Evolutionary conservation across 2,329 filamentous ascomycete species (phyloP), one percentile per base, ranked within the genome.

Genomic region (Epichloe gansuensis): DNA sequence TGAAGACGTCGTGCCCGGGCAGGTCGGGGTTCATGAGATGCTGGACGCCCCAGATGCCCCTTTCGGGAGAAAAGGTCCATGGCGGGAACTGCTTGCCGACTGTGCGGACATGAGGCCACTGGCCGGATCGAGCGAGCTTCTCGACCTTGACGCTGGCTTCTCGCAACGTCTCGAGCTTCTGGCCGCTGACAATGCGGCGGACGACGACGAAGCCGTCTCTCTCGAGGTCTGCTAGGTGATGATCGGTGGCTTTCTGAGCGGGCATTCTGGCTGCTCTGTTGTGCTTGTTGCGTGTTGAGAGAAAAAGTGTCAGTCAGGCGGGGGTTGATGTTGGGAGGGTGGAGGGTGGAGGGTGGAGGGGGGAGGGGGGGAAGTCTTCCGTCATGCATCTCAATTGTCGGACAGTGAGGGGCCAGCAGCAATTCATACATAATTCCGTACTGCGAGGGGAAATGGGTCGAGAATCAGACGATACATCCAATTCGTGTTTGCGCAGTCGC

Each of bases 61-160:
- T 66, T 3, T 71, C 67, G 1, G 74, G 70, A 48, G 74, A 72
- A n/a, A 73, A 73, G 4, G 77, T 72, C 89, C 89, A 95, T 0
- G 89, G 89, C 0, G 89, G 89, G 70, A 95, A 95, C 68, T 95
- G 89, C 68, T 94, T 94, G 51, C 87, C 87, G 2, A 93, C 78
- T 0, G 87, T 91, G 57, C 89, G 85, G 61, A 94, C 82, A 68
- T 85, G 77, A 3, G 87, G 87, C 89, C 89, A 95, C 56, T 74
- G 63, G 39, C 88, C 88, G n/a, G 71, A 59, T 56, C 86, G 81
- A 42, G 86, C 84, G 42, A 80, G 70, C 2, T 69, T 63, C 21
- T 81, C 80, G n/a, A 78, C 76, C 53, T 74, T 66, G 36, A 70
- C 63, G 49, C 81, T 78, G 42, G 82, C 82, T 51, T 64, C 62